Base-by-base conservation (phyloP, 345 rosid species). In the Euphorbia lathyris region DNA sequence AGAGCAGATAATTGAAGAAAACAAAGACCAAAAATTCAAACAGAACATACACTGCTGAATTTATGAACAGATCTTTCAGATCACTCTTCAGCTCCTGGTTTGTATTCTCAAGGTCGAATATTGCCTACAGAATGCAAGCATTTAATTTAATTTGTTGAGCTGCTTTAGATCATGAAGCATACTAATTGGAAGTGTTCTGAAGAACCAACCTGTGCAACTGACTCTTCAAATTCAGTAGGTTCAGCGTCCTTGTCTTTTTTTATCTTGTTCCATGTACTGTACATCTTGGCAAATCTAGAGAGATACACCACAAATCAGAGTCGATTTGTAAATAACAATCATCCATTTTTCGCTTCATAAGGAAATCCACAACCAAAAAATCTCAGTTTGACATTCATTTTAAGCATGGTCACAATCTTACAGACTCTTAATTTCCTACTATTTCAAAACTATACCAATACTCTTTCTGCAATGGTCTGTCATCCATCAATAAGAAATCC, bases 211-310 rank as follows among this genome's bases (percentile, higher is more conserved):
- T 92, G 95, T 17, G 95, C 93, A 69, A 92, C 97, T 29, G 85
- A 70, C 81, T 87, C 97, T 72, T 93, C 98, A 34, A 93, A 88
- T 57, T 90, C 95, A 6, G 97, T 77, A n/a, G 98, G 97, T 64
- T 84, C 87, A 2, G 80, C 93, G 84, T 85, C 93, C 78, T 85
- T 87, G 74, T 93, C 98, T 77, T 90, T 92, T 7, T 78, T 89
- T 88, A 92, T 92, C 81, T 92, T 92, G 85, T 77, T 83, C 85
- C 71, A 85, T 13, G 95, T 73, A 32, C 97, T 85, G 59, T 63
- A 93, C 98, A 93, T 93, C 83, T 83, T 88, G 51, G 65, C 84
- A 79, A 70, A 56, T 72, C 92, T 90, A 67, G 17, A 64, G 58
- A 19, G 12, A 7, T n/a, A 9, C 36, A 40, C 10, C 11, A 22